Percentiles rank a stretch among this genome's conserved stretches.
phyloP scores from a whole-genome alignment of 768 basidiomycete genomes.

The Termitomyces sp. region DNA sequence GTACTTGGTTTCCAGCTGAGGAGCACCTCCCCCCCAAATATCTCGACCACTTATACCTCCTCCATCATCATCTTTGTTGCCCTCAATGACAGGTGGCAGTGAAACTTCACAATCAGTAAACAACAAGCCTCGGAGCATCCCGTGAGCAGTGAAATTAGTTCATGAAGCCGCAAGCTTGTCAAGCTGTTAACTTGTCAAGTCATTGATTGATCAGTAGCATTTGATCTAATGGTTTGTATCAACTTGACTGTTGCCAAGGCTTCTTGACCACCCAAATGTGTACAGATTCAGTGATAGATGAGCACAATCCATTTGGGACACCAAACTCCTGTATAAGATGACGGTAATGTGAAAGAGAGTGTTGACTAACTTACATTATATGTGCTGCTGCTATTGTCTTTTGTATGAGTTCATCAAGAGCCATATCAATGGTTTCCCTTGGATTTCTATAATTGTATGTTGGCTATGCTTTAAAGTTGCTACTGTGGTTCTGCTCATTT shows the following conservation, averaged over 20 bases:
- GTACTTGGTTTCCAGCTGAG: neutral
- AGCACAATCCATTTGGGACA: conserved; percentile 25
- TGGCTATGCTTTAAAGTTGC: too few species aligned
- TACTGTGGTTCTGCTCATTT: too few species aligned
- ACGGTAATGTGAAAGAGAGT: conserved; percentile 19
- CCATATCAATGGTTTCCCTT: too few species aligned
- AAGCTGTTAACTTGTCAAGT: conserved; percentile 12
- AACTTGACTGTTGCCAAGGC: conserved; percentile 16
- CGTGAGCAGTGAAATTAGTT: neutral
- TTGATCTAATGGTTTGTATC: conserved; percentile 13
- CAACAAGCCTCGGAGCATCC: neutral
- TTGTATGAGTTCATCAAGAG: too few species aligned
- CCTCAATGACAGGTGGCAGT: neutral
- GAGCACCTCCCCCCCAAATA: neutral
- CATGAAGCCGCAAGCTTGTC: conserved; percentile 8
- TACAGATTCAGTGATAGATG: conserved; percentile 27
- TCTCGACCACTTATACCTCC: neutral
- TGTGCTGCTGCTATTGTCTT: too few species aligned
- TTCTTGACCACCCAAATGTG: conserved; percentile 17
- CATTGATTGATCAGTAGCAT: conserved; percentile 17
- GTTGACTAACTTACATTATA: too few species aligned
- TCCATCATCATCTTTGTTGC: neutral
- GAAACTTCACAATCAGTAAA: neutral
- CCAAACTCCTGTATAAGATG: conserved; percentile 19
- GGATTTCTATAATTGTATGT: too few species aligned